A percentile compares a stretch with the other conserved stretches of the same genome.
These are phyloP conservation scores for Themeda triandra DNA, from an alignment of 176 grass and related monocot genomes.

Conservation along the genomic window DNA sequence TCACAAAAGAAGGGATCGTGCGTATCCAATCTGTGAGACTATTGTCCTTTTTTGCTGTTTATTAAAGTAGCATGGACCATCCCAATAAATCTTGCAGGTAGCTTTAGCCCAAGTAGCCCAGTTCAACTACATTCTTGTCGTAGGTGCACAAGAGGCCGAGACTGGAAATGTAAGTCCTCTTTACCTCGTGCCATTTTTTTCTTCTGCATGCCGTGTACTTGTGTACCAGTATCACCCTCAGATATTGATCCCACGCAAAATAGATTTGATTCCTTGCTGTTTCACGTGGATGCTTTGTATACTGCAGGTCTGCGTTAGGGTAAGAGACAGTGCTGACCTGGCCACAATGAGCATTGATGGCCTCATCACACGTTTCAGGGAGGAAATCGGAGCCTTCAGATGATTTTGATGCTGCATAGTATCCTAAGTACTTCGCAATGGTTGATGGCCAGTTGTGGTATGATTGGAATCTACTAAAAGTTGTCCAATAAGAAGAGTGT, in stretches of 20 bases:
- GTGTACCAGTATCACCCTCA: background rate
- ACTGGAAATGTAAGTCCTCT: slow-evolving; percentile 51
- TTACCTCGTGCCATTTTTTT: background rate
- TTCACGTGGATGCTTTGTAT: background rate
- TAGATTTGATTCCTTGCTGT: background rate
- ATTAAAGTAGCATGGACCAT: background rate
- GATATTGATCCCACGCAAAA: background rate
- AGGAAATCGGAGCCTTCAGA: slow-evolving; percentile 60
- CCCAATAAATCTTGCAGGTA: slow-evolving; percentile 48
- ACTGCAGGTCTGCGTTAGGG: slow-evolving; percentile 70
- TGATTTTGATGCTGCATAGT: slow-evolving; percentile 23
- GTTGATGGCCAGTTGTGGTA: background rate
- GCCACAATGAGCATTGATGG: slow-evolving; percentile 46
- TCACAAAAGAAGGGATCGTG: background rate
- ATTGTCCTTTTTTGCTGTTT: background rate
- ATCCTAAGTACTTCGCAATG: background rate
- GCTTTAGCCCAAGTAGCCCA: slow-evolving; percentile 71
- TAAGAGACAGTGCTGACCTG: slow-evolving; percentile 72
- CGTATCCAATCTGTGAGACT: background rate
- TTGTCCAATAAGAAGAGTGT: no score
- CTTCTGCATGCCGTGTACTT: background rate
- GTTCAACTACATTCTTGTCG: slow-evolving; percentile 96
- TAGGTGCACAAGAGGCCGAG: slow-evolving; percentile 81
- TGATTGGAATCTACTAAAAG: no score
- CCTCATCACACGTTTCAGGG: slow-evolving; percentile 52